Evolutionary conservation across 768 basidiomycete genomes (phyloP).

Genomic region (Tricholoma sp.): DNA sequence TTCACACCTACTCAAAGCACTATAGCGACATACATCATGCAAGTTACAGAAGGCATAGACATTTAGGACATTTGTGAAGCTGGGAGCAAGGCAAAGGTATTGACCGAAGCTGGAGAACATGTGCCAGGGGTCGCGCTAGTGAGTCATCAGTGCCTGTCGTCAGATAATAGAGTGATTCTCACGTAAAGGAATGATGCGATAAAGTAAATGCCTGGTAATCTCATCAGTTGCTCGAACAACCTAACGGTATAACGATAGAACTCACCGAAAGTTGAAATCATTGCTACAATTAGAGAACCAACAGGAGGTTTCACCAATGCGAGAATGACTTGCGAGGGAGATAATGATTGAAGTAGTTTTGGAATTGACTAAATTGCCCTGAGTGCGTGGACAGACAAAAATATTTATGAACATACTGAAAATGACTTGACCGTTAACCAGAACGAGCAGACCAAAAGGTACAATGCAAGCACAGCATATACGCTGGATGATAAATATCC

Average conservation of each 20-base stretch:
- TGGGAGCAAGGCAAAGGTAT: constrained; percentile 85
- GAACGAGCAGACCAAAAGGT: constrained; percentile 84
- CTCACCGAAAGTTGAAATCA: constrained; percentile 82
- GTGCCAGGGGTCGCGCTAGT: constrained; percentile 93
- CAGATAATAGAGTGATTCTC: constrained; percentile 24
- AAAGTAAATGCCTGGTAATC: constrained; percentile 64
- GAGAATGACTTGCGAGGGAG: constrained; percentile 41
- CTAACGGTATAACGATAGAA: neutral
- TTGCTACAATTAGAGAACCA: constrained; percentile 79
- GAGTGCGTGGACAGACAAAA: neutral
- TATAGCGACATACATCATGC: constrained; percentile 60
- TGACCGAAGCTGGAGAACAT: constrained; percentile 94
- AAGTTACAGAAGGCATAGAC: constrained; percentile 98
- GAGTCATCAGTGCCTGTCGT: neutral
- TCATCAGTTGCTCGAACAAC: constrained; percentile 7
- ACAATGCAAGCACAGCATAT: constrained; percentile 77
- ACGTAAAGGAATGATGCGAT: constrained; percentile 83
- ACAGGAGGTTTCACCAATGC: constrained; percentile 73
- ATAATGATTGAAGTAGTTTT: constrained; percentile 40
- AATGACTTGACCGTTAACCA: constrained; percentile 82
- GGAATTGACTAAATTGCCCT: constrained; percentile 45
- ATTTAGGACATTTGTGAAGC: constrained; percentile 92
- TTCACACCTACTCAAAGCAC: neutral
- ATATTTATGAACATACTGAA: constrained; percentile 38
- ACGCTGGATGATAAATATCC: constrained; percentile 43